Percentiles rank a stretch among this genome's conserved stretches.
phyloP scores from a whole-genome alignment of 805 yeast genomes.

The Kuraishia molischiana region DNA sequence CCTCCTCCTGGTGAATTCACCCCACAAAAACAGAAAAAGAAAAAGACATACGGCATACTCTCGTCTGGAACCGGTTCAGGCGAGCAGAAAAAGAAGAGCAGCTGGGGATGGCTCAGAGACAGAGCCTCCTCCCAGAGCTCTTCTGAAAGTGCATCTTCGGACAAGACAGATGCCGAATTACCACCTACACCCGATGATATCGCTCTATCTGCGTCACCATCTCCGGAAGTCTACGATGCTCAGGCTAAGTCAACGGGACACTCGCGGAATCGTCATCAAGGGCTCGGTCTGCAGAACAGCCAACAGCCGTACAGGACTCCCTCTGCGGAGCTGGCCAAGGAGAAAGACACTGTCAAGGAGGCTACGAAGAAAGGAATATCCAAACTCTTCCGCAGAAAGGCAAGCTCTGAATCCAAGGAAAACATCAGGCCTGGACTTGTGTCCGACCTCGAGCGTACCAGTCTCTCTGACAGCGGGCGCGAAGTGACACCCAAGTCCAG shows the following conservation, averaged over 20 bases:
- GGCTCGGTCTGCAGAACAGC: no score
- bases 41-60: slow-evolving; percentile 2
- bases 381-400: slow-evolving; percentile 13
- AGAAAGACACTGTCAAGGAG: slow-evolving; percentile 2
- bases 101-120: slow-evolving; percentile 9
- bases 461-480: no score
- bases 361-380: slow-evolving; percentile 10
- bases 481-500: no score
- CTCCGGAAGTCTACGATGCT: no score
- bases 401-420: not conserved
- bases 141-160: not conserved
- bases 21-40: slow-evolving; percentile 2
- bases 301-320: no score
- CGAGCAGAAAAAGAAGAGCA: slow-evolving; percentile 1
- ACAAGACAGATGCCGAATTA: not conserved
- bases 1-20: not conserved
- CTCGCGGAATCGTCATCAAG: not conserved
- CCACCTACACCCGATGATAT: not conserved
- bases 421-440: no score
- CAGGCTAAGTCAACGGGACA: not conserved
- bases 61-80: not conserved
- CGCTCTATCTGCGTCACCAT: no score
- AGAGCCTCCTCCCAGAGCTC: slow-evolving; percentile 1
- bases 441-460: no score
- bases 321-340: no score